These are phyloP conservation scores for Penicillium corylophilum DNA, from an alignment of 2,329 filamentous ascomycete species.

Conservation along the genomic window DNA sequence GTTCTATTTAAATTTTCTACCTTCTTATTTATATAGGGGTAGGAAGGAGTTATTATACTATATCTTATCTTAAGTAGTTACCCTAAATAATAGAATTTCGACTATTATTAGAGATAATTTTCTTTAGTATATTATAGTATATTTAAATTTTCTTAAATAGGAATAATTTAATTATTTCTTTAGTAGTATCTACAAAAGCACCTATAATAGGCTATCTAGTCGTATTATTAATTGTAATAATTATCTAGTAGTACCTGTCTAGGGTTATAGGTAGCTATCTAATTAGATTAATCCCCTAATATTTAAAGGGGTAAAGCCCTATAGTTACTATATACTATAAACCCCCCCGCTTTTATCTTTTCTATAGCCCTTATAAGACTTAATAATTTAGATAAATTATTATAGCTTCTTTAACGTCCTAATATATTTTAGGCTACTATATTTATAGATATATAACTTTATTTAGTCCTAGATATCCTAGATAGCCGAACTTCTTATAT, in stretches of 20 bases:
- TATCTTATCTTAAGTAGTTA: too few relatives aligned
- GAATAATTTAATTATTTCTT: not conserved
- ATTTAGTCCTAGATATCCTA: not conserved
- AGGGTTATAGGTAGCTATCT: too few relatives aligned
- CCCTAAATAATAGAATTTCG: too few relatives aligned
- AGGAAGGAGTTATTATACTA: not conserved
- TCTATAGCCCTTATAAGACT: not conserved
- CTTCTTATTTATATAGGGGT: conserved; percentile 6
- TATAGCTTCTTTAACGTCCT: not conserved
- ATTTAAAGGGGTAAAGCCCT: not conserved
- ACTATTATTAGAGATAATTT: not conserved
- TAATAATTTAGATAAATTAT: not conserved
- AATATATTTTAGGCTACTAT: not conserved
- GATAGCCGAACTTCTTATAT: not conserved
- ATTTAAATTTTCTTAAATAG: conserved; percentile 1
- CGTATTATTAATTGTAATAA: not conserved
- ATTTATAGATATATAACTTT: not conserved
- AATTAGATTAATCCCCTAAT: not conserved
- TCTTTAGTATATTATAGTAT: not conserved
- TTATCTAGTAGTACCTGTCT: not conserved
- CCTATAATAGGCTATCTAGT: not conserved
- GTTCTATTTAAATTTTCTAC: conserved; percentile 7
- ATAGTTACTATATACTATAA: too few relatives aligned
- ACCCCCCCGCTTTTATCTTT: not conserved
- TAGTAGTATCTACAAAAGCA: not conserved